These are phyloP conservation scores for Trichosporon coremiiforme DNA, from an alignment of 1,284 basidiomycete genomes.

Conservation along the genomic window DNA sequence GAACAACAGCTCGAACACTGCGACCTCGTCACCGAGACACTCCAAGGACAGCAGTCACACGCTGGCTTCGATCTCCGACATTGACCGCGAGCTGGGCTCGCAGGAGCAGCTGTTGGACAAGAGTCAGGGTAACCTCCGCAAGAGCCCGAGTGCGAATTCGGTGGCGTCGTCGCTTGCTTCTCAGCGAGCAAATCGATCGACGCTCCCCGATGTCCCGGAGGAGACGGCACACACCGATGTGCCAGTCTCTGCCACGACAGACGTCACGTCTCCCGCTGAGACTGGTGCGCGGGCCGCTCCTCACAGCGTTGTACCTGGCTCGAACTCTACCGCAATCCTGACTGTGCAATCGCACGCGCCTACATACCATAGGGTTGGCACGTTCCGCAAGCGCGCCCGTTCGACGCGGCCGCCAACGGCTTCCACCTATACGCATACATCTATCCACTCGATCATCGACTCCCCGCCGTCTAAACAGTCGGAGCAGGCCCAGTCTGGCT, in stretches of 20 bases:
- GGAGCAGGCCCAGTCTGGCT: constrained; percentile 5
- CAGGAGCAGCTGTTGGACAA: constrained; percentile 11
- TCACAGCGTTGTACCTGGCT: not conserved
- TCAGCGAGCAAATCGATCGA: constrained; percentile 9
- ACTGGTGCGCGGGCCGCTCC: constrained; percentile 3
- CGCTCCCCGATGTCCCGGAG: constrained; percentile 11
- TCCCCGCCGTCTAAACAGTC: not conserved
- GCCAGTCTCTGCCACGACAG: not conserved
- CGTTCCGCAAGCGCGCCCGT: not conserved
- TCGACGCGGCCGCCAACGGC: constrained; percentile 11
- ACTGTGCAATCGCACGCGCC: not conserved
- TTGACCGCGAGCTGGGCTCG: constrained; percentile 7
- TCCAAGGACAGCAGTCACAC: constrained; percentile 16
- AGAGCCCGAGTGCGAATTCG: constrained; percentile 12
- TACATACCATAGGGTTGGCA: not conserved
- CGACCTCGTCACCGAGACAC: not conserved
- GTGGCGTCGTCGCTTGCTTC: constrained; percentile 6
- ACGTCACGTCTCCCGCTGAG: constrained; percentile 8
- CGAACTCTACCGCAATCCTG: not conserved
- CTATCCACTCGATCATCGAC: constrained; percentile 5
- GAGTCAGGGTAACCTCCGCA: not conserved
- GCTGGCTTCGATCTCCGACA: not conserved
- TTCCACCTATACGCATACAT: constrained; percentile 2
- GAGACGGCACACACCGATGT: constrained; percentile 5
- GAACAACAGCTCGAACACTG: not conserved